A percentile compares a stretch with the other conserved stretches of the same genome.
Conservation (phyloP, 1,139 yeast species). For the Arxiozyma slooffiae region DNA sequence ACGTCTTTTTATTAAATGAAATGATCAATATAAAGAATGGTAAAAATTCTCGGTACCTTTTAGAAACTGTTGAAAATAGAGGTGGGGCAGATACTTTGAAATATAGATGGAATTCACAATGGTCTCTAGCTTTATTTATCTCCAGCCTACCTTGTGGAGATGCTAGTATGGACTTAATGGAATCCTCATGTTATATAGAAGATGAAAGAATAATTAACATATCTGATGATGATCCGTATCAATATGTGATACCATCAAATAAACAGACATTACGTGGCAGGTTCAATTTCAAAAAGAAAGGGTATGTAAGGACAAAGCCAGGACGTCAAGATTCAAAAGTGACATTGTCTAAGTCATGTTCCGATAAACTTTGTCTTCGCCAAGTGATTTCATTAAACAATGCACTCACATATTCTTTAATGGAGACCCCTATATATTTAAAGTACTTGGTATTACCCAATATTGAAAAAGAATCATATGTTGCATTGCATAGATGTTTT, state of each 20-base stretch:
- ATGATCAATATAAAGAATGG: slow-evolving; percentile 22
- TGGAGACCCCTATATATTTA: slow-evolving; percentile 39
- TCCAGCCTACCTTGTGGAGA: slow-evolving; percentile 94
- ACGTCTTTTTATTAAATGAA: slow-evolving; percentile 29
- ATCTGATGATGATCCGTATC: slow-evolving; percentile 20
- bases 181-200: slow-evolving; percentile 14
- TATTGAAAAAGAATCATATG: slow-evolving; percentile 26
- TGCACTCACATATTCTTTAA: slow-evolving; percentile 38
- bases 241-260: slow-evolving; percentile 24
- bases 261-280: slow-evolving; percentile 50
- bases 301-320: slow-evolving; percentile 80
- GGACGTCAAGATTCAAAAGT: slow-evolving; percentile 70
- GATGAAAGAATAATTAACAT: slow-evolving; percentile 27
- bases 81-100: slow-evolving; percentile 6
- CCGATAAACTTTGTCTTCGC: slow-evolving; percentile 64
- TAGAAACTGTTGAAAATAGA: neutral
- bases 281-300: slow-evolving; percentile 45
- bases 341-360: slow-evolving; percentile 73
- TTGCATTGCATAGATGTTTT: slow-evolving; percentile 46
- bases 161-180: slow-evolving; percentile 49
- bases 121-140: slow-evolving; percentile 50
- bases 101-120: slow-evolving; percentile 28
- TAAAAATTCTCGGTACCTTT: slow-evolving; percentile 31
- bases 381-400: slow-evolving; percentile 56
- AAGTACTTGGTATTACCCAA: slow-evolving; percentile 47